Evolutionary conservation across 192 early-diverging fungal genomes (phyloP).

Genomic region (Glomus cerebriforme): DNA sequence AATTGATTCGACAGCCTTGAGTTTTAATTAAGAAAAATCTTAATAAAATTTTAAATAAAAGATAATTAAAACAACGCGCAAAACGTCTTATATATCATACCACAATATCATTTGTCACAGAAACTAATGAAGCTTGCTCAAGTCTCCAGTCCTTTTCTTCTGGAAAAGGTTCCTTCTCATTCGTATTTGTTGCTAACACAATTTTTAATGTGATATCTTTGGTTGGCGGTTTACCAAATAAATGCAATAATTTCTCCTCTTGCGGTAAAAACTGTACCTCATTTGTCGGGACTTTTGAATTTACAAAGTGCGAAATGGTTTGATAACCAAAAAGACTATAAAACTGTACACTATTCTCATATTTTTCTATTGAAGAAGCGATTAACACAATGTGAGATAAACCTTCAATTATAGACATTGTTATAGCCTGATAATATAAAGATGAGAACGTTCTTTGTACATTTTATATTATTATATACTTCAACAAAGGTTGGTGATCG

Average conservation of each 20-base stretch:
- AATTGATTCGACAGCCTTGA: conserved; percentile 8
- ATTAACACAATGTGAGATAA: conserved; percentile 6
- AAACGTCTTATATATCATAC: background rate
- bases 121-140: background rate
- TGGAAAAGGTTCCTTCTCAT: background rate
- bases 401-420: conserved; percentile 18
- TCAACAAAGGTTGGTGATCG: too few relatives aligned
- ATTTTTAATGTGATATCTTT: conserved; percentile 3
- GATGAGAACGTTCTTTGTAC: too few relatives aligned
- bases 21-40: background rate
- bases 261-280: background rate
- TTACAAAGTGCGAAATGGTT: background rate
- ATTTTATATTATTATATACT: too few relatives aligned
- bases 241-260: background rate
- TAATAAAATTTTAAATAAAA: background rate
- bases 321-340: conserved; percentile 11
- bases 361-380: background rate
- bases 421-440: too few relatives aligned
- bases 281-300: background rate
- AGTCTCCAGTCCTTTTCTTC: conserved; percentile 20
- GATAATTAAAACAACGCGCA: too few relatives aligned
- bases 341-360: background rate
- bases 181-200: background rate
- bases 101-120: conserved; percentile 1
- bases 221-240: conserved; percentile 2